These are phyloP conservation scores for Starmerella floricola DNA, from an alignment of 805 yeast species.

Conservation along the genomic window DNA sequence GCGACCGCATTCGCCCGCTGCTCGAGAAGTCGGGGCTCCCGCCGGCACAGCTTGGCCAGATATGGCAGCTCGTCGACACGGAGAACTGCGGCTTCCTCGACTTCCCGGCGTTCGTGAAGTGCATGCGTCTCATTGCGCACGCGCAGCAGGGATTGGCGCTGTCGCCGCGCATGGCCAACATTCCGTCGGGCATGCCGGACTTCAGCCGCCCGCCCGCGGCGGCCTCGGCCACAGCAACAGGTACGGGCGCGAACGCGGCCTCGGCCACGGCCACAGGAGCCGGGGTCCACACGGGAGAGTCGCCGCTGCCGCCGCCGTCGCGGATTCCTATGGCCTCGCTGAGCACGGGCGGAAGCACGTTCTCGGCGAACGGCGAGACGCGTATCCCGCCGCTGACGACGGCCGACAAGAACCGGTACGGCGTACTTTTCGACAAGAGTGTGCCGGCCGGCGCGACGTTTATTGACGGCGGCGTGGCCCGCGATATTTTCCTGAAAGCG, in stretches of 20 bases:
- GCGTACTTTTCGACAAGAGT: constrained; percentile 52
- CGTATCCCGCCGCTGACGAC: constrained; percentile 29
- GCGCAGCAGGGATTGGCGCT: constrained; percentile 63
- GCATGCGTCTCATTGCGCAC: constrained; percentile 81
- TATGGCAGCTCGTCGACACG: constrained; percentile 93
- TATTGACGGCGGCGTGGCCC: constrained; percentile 71
- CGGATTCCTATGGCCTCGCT: constrained; percentile 7
- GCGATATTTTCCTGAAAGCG: constrained; percentile 79
- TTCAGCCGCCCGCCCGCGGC: constrained; percentile 32
- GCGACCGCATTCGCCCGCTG: constrained; percentile 70
- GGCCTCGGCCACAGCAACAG: constrained; percentile 9
- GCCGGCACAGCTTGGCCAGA: constrained; percentile 66
- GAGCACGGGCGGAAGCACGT: constrained; percentile 11
- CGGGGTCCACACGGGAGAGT: not conserved
- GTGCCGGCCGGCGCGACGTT: constrained; percentile 47
- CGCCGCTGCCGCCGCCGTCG: not conserved
- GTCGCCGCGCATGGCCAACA: constrained; percentile 40
- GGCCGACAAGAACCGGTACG: constrained; percentile 29
- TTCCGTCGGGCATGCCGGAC: constrained; percentile 51
- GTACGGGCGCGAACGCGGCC: constrained; percentile 2
- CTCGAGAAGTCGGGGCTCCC: constrained; percentile 79
- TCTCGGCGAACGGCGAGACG: constrained; percentile 16
- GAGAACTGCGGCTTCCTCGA: constrained; percentile 74
- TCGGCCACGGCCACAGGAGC: not conserved
- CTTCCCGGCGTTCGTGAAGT: constrained; percentile 67